Base-by-base conservation (phyloP, 352 stramenopile species). In the Phytophthora pisi region DNA sequence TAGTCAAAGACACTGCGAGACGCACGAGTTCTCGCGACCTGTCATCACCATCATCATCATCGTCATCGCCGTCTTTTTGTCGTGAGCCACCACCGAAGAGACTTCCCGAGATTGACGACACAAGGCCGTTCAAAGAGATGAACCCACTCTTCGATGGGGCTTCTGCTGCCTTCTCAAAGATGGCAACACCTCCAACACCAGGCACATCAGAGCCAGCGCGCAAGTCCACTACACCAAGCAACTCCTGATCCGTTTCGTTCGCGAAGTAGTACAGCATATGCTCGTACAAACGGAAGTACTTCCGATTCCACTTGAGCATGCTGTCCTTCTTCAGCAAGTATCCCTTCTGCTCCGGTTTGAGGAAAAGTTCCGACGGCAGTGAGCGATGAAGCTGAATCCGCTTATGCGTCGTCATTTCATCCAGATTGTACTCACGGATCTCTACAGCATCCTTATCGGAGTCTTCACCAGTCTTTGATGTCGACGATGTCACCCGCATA, bases 211-310 rank as follows among this genome's bases (percentile, higher is more conserved):
- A 88, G 1, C 85, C 87, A 9, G 81, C 73, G 3, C 85, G 78
- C 26, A 96, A 57, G 66, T 96, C 88, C 38, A 96, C 87, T 52
- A 96, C 88, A 50, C 89, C 89, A 1, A 95, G 73, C 8, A 96
- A 64, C 47, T 93, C 88, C 64, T 96, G 86, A 42, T 96, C 89
- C 0, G 78, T 82, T 61, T 96, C 86, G n/a, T 79, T 91, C 16
- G 82, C 77, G 55, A 96, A 96, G 66, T 96, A 96, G 74, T 95
- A 96, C 28, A 96, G 58, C 85, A 95, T 95, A 62, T 92, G 80
- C 47, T 93, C 86, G 57, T 94, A 93, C 52, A 96, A 61, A 7
- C 89, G 84, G 56, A 96, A 96, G 61, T 96, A 96, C 58, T 89
- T 89, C 58, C 92, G 89, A 66, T 91, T 92, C 89, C 89, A 96